Evolutionary conservation across 1,139 yeast species (phyloP).

Genomic region (Candida sp.): DNA sequence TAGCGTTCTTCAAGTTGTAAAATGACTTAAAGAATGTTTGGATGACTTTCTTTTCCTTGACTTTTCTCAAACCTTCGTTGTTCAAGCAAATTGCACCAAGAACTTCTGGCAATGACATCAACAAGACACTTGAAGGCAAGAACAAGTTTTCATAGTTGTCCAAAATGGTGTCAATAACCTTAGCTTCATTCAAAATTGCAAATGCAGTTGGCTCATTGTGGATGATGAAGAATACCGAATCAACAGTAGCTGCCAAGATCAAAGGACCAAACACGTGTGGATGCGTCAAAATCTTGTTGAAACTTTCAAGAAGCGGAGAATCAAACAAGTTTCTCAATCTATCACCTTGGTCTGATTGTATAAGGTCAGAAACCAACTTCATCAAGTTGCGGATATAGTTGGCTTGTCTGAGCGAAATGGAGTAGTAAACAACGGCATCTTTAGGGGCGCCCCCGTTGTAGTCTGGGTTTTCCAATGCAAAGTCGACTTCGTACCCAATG

Average conservation of each 20-base stretch:
- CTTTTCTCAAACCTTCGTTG: constrained; percentile 67
- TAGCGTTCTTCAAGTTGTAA: constrained; percentile 50
- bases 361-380: constrained; percentile 65
- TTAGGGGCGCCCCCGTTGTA: constrained; percentile 59
- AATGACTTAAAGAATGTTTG: constrained; percentile 56
- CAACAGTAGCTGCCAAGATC: constrained; percentile 66
- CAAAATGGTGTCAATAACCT: constrained; percentile 68
- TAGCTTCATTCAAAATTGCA: constrained; percentile 79
- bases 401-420: constrained; percentile 68
- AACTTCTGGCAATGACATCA: constrained; percentile 72
- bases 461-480: constrained; percentile 60
- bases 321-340: constrained; percentile 85
- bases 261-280: constrained; percentile 71
- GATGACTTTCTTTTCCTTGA: constrained; percentile 52
- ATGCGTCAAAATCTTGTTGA: constrained; percentile 63
- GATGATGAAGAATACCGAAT: constrained; percentile 71
- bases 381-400: constrained; percentile 58
- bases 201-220: constrained; percentile 94
- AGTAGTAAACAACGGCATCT: constrained; percentile 57
- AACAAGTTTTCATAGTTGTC: constrained; percentile 56
- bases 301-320: constrained; percentile 69
- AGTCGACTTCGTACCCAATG: constrained; percentile 68
- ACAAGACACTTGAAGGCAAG: constrained; percentile 60
- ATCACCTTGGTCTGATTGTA: constrained; percentile 81
- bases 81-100: constrained; percentile 87